phyloP scores from a whole-genome alignment of 768 basidiomycete species.

The Boletus pseudo-olivaceus region DNA sequence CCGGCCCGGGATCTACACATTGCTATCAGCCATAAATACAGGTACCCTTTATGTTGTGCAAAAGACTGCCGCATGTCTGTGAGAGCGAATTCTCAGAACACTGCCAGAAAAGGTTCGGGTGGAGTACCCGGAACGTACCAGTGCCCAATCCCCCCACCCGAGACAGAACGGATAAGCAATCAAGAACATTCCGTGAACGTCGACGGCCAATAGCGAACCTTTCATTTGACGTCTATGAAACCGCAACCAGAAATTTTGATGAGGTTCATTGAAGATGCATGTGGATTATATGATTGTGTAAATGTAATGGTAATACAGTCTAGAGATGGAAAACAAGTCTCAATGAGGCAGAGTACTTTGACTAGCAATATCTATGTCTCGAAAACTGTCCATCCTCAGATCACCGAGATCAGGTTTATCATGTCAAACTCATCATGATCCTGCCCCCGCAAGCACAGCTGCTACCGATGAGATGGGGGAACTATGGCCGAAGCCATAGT shows the following conservation, averaged over 20 bases:
- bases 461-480: too few relatives aligned
- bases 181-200: background rate
- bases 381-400: background rate
- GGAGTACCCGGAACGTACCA: background rate
- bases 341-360: background rate
- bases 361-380: background rate
- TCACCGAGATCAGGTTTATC: too few relatives aligned
- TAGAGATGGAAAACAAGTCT: background rate
- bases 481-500: too few relatives aligned
- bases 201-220: background rate
- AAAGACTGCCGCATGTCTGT: background rate
- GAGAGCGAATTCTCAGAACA: background rate
- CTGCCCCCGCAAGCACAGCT: background rate
- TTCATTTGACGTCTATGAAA: background rate
- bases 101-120: background rate
- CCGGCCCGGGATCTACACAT: background rate
- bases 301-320: too few relatives aligned
- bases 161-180: background rate
- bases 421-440: too few relatives aligned
- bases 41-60: background rate
- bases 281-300: too few relatives aligned
- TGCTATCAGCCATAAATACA: too few relatives aligned
- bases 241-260: background rate
- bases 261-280: background rate
- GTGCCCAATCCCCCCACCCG: background rate